Evolutionary conservation across 2,329 filamentous ascomycete genomes (phyloP).

Genomic region (Aspergillus glaucus): DNA sequence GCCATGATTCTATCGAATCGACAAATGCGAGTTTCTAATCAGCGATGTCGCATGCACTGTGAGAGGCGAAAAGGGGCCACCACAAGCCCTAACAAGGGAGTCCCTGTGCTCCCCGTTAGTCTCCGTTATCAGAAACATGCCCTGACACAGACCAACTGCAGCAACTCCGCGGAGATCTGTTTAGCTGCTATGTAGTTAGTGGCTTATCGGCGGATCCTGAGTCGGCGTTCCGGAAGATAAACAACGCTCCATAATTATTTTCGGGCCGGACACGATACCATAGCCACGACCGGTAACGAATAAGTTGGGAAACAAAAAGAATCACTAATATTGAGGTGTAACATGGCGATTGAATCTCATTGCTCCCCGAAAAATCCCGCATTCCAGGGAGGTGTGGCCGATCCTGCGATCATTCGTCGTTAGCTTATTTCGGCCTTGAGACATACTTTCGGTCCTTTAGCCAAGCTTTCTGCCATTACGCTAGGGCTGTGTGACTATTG

Average conservation of each 20-base stretch:
- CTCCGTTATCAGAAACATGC: no score
- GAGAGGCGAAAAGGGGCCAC: not conserved
- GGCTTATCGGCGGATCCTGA: no score
- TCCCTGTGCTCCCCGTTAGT: not conserved
- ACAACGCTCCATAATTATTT: no score
- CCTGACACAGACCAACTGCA: no score
- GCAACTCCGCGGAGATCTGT: no score
- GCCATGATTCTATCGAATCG: conserved; percentile 11
- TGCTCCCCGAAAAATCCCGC: not conserved
- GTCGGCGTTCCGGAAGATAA: no score
- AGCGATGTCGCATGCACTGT: conserved; percentile 7
- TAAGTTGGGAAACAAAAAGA: no score
- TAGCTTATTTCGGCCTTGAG: not conserved
- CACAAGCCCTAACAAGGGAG: not conserved
- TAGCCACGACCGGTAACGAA: no score
- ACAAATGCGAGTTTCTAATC: conserved; percentile 7
- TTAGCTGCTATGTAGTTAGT: no score
- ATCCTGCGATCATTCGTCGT: not conserved
- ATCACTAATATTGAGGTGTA: no score
- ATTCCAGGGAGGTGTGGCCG: not conserved
- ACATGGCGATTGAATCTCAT: not conserved
- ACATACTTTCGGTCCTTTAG: not conserved
- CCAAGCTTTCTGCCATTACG: not conserved
- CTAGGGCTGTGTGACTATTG: not conserved
- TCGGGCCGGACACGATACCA: no score